Evolutionary conservation across 163 green algal species (phyloP), one percentile per base, ranked within the genome.

Genomic region (Botryococcus braunii): DNA sequence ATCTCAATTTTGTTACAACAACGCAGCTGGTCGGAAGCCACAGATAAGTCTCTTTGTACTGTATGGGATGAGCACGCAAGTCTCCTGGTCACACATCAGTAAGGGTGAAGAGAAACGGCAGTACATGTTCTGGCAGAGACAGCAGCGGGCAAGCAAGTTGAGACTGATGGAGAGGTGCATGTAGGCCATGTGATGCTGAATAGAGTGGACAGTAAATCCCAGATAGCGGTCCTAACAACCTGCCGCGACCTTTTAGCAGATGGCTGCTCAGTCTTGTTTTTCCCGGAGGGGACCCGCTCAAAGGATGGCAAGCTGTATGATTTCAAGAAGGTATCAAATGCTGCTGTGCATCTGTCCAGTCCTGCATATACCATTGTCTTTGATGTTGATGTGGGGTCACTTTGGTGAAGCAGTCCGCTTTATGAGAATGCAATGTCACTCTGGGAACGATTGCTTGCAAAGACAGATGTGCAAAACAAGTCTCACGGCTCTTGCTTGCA

Each of bases 321-420:
- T 2, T 99, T 99, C 85, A 99, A 99, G 82, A 98, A 97, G 85
- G 81, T 65, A 5, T n/a, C n/a, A n/a, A n/a, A n/a, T n/a, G n/a
- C 32, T 40, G 6, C 6, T 43, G n/a, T n/a, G n/a, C n/a, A n/a
- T n/a, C n/a, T n/a, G n/a, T 65, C 31, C 32, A 9, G 8, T 61
- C 52, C 52, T 25, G 8, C 52, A 25, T 27, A 55, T 27, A 55
- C 21, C 46, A 17, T 55, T 55, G 46, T 55, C 46, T 55, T 55
- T 17, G 17, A n/a, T n/a, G n/a, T n/a, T n/a, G n/a, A n/a, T n/a
- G 17, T 55, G 46, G 46, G 31, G 52, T 27, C 34, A 31, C 21
- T 25, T 25, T 27, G n/a, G 31, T 62, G 21, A 25, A 62, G 52
- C 52, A 34, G 11, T 62, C 52, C 11, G 21, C 17, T 27, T 17